phyloP scores from a whole-genome alignment of 192 early-diverging fungal genomes.

The Physocladia obscura region DNA sequence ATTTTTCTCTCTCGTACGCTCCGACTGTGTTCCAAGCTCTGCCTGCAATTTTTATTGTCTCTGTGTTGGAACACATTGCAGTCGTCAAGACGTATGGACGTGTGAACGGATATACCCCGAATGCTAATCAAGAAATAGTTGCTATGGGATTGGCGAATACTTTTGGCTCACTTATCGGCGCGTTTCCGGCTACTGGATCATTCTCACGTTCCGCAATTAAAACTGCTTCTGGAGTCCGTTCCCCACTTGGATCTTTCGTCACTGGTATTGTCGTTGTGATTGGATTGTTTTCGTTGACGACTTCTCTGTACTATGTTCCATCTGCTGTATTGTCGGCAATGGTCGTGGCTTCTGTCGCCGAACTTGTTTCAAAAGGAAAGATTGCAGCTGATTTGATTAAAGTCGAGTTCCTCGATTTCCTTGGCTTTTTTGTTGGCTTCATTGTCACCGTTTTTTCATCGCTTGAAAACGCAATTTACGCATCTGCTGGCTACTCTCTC shows the following conservation, averaged over 20 bases:
- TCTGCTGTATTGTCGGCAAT: constrained; percentile 76
- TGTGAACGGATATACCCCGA: constrained; percentile 76
- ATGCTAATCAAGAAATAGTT: constrained; percentile 85
- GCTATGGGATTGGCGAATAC: constrained; percentile 85
- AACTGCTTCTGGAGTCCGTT: constrained; percentile 79
- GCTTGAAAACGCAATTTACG: constrained; percentile 81
- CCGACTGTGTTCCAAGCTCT: constrained; percentile 32
- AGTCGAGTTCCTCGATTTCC: constrained; percentile 44
- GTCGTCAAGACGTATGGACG: constrained; percentile 85
- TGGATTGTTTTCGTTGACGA: constrained; percentile 78
- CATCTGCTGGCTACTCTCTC: constrained; percentile 69
- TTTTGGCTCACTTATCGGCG: constrained; percentile 80
- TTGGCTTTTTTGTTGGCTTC: constrained; percentile 50
- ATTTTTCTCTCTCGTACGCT: constrained; percentile 50
- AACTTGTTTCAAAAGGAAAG: constrained; percentile 67
- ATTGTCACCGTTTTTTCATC: constrained; percentile 63
- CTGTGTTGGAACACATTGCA: constrained; percentile 87
- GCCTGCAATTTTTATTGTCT: constrained; percentile 68
- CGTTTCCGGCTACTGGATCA: constrained; percentile 88
- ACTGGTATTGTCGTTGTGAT: constrained; percentile 79
- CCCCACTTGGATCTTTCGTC: constrained; percentile 77
- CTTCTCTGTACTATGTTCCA: constrained; percentile 85
- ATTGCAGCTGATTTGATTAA: constrained; percentile 53
- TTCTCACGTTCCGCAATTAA: constrained; percentile 93
- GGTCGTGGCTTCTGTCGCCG: constrained; percentile 82